Percentiles rank a stretch among this genome's conserved stretches.
Evolutionary conservation across 2,329 filamentous ascomycete genomes (phyloP).

Genomic region (Aspergillus brasiliensis): DNA sequence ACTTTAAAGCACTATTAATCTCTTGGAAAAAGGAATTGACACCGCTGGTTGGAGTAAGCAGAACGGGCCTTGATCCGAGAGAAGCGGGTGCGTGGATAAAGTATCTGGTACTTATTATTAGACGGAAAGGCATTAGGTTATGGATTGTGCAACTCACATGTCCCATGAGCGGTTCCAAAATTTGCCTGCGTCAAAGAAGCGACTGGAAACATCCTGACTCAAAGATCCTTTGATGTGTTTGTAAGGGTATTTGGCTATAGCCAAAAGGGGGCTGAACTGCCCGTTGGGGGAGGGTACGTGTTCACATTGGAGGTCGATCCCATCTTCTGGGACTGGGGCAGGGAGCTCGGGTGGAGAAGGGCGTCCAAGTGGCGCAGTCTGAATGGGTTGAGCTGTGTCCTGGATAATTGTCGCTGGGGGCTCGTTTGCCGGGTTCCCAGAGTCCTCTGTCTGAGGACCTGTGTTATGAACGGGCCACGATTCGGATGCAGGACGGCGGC

Average conservation of each 20-base stretch:
- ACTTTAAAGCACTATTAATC: conserved; percentile 60
- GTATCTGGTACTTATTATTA: conserved; percentile 56
- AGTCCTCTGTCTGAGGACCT: neutral
- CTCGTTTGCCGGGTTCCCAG: neutral
- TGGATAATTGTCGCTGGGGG: neutral
- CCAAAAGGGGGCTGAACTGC: conserved; percentile 43
- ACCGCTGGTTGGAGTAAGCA: conserved; percentile 70
- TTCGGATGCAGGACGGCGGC: conserved; percentile 13
- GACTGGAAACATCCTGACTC: conserved; percentile 36
- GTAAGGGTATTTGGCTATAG: conserved; percentile 47
- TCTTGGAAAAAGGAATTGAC: conserved; percentile 64
- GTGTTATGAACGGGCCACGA: neutral
- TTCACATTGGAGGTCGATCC: neutral
- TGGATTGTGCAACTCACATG: conserved; percentile 59
- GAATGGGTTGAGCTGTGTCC: neutral
- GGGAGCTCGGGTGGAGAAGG: neutral
- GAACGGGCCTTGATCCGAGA: conserved; percentile 54
- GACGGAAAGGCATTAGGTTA: too few relatives aligned
- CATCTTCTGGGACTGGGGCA: neutral
- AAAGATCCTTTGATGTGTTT: conserved; percentile 39
- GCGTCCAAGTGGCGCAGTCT: neutral
- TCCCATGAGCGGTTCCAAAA: conserved; percentile 68
- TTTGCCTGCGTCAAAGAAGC: conserved; percentile 45
- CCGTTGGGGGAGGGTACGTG: conserved; percentile 16
- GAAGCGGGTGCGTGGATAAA: conserved; percentile 62